Percentiles rank a stretch among this genome's conserved stretches.
phyloP scores from a whole-genome alignment of 2,329 filamentous ascomycete genomes.

The Trichoderma sp. region DNA sequence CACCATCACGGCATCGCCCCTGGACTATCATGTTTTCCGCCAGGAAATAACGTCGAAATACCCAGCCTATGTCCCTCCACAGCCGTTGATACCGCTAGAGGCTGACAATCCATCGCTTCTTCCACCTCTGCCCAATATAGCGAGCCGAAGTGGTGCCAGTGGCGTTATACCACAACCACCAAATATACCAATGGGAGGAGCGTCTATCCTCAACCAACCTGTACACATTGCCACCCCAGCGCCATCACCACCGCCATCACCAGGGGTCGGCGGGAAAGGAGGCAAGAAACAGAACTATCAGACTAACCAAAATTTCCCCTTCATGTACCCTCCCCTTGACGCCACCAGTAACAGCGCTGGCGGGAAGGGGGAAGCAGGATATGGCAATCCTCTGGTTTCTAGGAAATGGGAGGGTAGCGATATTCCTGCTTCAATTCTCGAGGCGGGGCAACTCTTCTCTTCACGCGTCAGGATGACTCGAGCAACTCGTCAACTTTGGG shows the following conservation, averaged over 20 bases:
- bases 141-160: constrained; percentile 58
- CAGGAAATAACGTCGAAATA: constrained; percentile 98
- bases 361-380: constrained; percentile 77
- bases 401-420: constrained; percentile 91
- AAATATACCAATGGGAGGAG: constrained; percentile 54
- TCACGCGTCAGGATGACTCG: constrained; percentile 86
- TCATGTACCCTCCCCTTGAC: constrained; percentile 92
- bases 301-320: constrained; percentile 97
- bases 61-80: constrained; percentile 89
- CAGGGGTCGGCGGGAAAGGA: constrained; percentile 79
- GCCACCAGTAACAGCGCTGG: constrained; percentile 84
- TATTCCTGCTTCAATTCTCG: constrained; percentile 88
- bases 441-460: constrained; percentile 90
- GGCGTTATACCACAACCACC: constrained; percentile 59
- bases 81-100: constrained; percentile 77
- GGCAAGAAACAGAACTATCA: constrained; percentile 99
- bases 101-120: constrained; percentile 87
- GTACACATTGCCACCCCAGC: constrained; percentile 98
- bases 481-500: constrained; percentile 90
- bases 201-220: constrained; percentile 88
- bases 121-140: constrained; percentile 76
- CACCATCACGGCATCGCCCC: constrained; percentile 85
- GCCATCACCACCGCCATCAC: constrained; percentile 91
- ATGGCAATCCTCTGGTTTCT: constrained; percentile 77
- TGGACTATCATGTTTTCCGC: constrained; percentile 94